Base-by-base conservation (phyloP, 2,329 filamentous ascomycete species). In the Colletotrichum sp. region DNA sequence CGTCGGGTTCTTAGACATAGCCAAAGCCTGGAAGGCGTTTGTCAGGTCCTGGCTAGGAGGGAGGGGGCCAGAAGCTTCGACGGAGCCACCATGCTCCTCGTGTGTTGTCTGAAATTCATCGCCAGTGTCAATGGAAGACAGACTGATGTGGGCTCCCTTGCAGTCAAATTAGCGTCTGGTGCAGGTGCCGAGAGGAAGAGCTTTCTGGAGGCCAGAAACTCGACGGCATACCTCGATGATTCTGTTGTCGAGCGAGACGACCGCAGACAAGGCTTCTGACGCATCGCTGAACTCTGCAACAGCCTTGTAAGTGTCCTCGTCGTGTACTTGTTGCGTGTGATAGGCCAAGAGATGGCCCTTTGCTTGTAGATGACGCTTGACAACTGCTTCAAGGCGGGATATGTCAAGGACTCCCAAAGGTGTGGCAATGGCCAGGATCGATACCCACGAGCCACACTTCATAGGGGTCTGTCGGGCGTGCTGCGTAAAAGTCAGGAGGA, bases 341-440 rank as follows among this genome's bases (percentile, higher is more conserved):
- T 71, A 78, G 10, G 67, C 63, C 26, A 30, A 63, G 10, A 78
- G 28, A 5, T 72, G 65, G 21, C 75, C 71, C 16, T 71, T 71
- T 8, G 75, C 68, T 18, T 71, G 63, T 15, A 78, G 44, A 12
- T 77, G 64, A 32, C 67, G 70, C 44, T 65, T 73, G 28, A 78
- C 12, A 18, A 13, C 44, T 26, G 59, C 44, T 55, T 77, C 76
- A 13, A 66, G 49, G 24, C 52, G 63, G 15, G 32, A 18, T n/a
- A 57, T 18, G 10, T 77, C 76, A 26, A 77, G 28, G 12, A 59
- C 24, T 7, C 49, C 44, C 2, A 60, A 36, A 4, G 71, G 10
- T 18, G 26, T 32, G 6, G 67, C 64, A 12, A 57, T 26, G 8
- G 67, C 76, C 30, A 75, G 62, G n/a, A 75, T 55, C 26, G 75